Conservation (phyloP, 2,329 filamentous ascomycete species). For the Cercospora citrullina region DNA sequence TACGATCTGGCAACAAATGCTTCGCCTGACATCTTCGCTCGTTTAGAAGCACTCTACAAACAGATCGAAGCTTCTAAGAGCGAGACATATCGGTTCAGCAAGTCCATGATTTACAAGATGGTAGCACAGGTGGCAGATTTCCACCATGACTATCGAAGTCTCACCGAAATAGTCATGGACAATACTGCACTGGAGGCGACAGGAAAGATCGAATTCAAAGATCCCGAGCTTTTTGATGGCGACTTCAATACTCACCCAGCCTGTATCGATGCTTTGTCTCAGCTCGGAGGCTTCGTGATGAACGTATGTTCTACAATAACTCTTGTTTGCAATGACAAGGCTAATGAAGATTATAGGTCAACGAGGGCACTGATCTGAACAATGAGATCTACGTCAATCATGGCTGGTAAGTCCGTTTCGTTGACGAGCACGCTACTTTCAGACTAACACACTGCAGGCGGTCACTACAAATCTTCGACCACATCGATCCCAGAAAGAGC, state of each 20-base stretch:
- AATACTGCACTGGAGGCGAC: neutral
- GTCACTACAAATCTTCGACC: constrained; percentile 14
- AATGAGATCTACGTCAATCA: constrained; percentile 41
- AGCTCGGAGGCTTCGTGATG: constrained; percentile 34
- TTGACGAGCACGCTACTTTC: neutral
- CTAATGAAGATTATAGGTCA: constrained; percentile 1
- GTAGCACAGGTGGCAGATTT: neutral
- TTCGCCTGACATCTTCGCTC: neutral
- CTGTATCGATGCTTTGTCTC: constrained; percentile 42
- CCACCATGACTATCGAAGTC: neutral
- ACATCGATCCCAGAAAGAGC: neutral
- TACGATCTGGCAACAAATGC: neutral
- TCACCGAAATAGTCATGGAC: neutral
- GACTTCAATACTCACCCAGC: constrained; percentile 19
- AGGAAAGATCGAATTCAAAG: neutral
- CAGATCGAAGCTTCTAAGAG: neutral
- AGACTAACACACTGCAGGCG: neutral
- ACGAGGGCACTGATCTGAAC: constrained; percentile 31
- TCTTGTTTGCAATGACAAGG: neutral
- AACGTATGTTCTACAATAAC: constrained; percentile 8
- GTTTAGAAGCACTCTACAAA: neutral
- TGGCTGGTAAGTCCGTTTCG: constrained; percentile 30
- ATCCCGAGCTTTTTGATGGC: neutral
- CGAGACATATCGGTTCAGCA: neutral
- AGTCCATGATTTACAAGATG: neutral